phyloP scores from a whole-genome alignment of 805 yeast species.

The Ogataea chonburiensis region DNA sequence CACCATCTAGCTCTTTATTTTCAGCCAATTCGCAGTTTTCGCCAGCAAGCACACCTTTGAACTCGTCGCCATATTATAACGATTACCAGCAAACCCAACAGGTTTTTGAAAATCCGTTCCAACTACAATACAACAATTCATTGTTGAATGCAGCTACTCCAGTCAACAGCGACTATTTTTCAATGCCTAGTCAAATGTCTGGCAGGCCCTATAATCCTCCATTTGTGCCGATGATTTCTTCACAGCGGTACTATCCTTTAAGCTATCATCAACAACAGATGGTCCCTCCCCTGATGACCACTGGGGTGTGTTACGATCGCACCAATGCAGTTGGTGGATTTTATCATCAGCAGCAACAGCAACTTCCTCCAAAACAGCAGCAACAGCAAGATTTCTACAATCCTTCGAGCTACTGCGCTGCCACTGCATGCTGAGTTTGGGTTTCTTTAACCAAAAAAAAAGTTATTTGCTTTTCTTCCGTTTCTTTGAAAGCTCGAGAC shows the following conservation, averaged over 20 bases:
- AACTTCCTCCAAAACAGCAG: conserved; percentile 10
- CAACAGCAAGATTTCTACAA: conserved; percentile 18
- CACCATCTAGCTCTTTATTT: conserved; percentile 24
- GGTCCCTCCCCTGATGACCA: conserved; percentile 19
- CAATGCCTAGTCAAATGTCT: conserved; percentile 18
- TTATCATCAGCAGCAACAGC: conserved; percentile 9
- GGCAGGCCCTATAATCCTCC: conserved; percentile 15
- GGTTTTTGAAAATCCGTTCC: conserved; percentile 28
- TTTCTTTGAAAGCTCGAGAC: conserved; percentile 1
- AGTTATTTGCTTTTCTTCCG: conserved; percentile 6
- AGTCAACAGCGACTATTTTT: conserved; percentile 15
- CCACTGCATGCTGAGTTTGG: conserved; percentile 24
- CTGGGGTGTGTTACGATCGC: conserved; percentile 15
- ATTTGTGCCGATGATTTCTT: conserved; percentile 8
- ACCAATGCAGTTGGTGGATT: conserved; percentile 4
- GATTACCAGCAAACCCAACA: conserved; percentile 23
- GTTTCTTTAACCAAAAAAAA: conserved; percentile 3
- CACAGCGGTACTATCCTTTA: conserved; percentile 24
- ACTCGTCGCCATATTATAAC: conserved; percentile 27
- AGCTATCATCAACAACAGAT: conserved; percentile 18
- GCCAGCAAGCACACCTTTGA: conserved; percentile 24
- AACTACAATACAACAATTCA: conserved; percentile 22
- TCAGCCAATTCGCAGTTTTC: conserved; percentile 25
- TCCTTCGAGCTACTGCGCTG: conserved; percentile 18
- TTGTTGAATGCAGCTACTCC: conserved; percentile 12